Evolutionary conservation across 257 asterid genomes (phyloP), one percentile per base, ranked within the genome.

Genomic region (Mitragyna speciosa): DNA sequence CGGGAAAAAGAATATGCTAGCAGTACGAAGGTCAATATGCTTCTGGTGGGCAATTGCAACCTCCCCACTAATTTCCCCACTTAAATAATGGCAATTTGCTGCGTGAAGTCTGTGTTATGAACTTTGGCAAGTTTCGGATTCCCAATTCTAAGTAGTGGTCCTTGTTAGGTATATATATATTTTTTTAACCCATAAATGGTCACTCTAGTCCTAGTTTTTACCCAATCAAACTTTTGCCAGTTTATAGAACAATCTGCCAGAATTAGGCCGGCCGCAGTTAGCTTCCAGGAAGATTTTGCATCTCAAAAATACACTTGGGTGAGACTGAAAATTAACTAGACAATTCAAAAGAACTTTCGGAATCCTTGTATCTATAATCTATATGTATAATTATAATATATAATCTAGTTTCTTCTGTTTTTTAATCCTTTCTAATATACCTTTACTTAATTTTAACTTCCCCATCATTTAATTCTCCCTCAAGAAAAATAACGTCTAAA

Each of bases 1-100:
- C 41, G 72, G 58, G 48, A 76, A 39, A 48, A 75, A 24, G 79
- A 41, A 75, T 76, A 59, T 75, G 36, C 22, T 56, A 12, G 56
- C 14, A 36, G 78, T 36, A 30, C 56, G 54, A 58, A 14, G 70
- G 67, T 58, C 70, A 75, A 61, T 63, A 63, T 63, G 72, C 72
- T 63, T 63, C 79, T 63, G 79, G 63, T 63, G 56, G 61, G 31
- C 63, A 15, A 76, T 30, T 39, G 72, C 43, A 43, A 43, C 19
- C 30, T 16, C 61, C 20, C 45, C 61, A 11, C 64, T 43, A n/a
- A 12, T 63, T 76, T 61, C 26, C 4, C 10, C 47, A 22, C 43
- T n/a, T 59, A 76, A 63, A 64, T 20, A 64, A 45, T 64, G 64
- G 31, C 61, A 76, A 76, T 56, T 47, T 64, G 73, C n/a, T 9